A percentile compares a stretch with the other conserved stretches of the same genome.
phyloP scores from a whole-genome alignment of 352 stramenopile genomes.

The Phytophthora pluvialis region DNA sequence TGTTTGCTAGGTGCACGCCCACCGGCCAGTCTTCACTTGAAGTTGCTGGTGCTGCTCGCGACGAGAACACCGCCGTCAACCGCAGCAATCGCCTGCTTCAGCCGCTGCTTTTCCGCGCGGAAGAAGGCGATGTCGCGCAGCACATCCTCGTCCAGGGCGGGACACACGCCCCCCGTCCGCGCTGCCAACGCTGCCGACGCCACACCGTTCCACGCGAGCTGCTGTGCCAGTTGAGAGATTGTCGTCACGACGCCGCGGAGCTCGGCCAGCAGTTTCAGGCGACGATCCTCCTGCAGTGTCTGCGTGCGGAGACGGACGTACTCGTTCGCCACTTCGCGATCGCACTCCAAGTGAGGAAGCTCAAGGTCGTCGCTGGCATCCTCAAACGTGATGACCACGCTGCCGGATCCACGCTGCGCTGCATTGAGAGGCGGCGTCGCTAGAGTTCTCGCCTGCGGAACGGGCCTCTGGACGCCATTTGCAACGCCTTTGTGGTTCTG shows the following conservation, averaged over 20 bases:
- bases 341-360: conserved; percentile 24
- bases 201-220: conserved; percentile 47
- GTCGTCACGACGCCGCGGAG: conserved; percentile 47
- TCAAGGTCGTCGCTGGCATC: conserved; percentile 19
- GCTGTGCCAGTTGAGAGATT: conserved; percentile 41
- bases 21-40: conserved; percentile 12
- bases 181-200: conserved; percentile 33
- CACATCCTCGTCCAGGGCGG: conserved; percentile 38
- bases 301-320: conserved; percentile 37
- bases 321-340: conserved; percentile 34
- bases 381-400: conserved; percentile 29
- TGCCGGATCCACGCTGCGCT: conserved; percentile 2
- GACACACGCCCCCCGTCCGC: conserved; percentile 22
- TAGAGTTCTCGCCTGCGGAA: neutral
- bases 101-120: conserved; percentile 43
- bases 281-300: conserved; percentile 40
- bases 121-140: conserved; percentile 57
- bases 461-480: conserved; percentile 7
- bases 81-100: conserved; percentile 41
- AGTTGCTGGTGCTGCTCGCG: neutral
- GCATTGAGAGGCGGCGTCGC: neutral
- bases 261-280: conserved; percentile 45
- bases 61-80: conserved; percentile 16
- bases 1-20: neutral
- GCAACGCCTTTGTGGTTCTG: conserved; percentile 3